Evolutionary conservation across 1,139 yeast genomes (phyloP).

Genomic region (Blastobotrys proliferans): DNA sequence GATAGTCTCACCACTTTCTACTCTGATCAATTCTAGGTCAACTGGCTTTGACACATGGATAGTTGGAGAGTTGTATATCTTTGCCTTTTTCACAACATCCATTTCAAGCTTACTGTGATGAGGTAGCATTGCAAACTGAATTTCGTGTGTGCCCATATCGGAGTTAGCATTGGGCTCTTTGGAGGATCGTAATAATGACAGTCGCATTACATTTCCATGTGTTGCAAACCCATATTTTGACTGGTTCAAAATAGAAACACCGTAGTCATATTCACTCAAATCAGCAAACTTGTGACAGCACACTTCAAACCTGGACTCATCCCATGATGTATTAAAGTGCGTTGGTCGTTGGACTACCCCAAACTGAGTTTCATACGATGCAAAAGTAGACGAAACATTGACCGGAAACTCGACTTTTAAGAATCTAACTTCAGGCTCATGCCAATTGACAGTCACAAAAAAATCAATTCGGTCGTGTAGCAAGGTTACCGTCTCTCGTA

Average conservation of each 20-base stretch:
- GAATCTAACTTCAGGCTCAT: slow-evolving; percentile 70
- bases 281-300: slow-evolving; percentile 94
- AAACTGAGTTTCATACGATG: slow-evolving; percentile 88
- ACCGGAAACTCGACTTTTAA: slow-evolving; percentile 94
- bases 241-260: slow-evolving; percentile 81
- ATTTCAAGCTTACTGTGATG: slow-evolving; percentile 63
- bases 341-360: slow-evolving; percentile 90
- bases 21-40: slow-evolving; percentile 17
- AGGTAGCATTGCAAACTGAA: slow-evolving; percentile 81
- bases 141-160: slow-evolving; percentile 83
- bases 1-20: slow-evolving; percentile 51
- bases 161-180: slow-evolving; percentile 90
- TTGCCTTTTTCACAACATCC: slow-evolving; percentile 67
- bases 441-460: slow-evolving; percentile 67
- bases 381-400: slow-evolving; percentile 66
- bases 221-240: slow-evolving; percentile 87
- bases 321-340: slow-evolving; percentile 93
- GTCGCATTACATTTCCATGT: slow-evolving; percentile 82
- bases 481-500: slow-evolving; percentile 38
- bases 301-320: slow-evolving; percentile 91
- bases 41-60: slow-evolving; percentile 12
- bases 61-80: slow-evolving; percentile 68
- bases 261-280: slow-evolving; percentile 77
- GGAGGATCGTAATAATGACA: slow-evolving; percentile 77
- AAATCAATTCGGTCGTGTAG: slow-evolving; percentile 47